A percentile compares a stretch with the other conserved stretches of the same genome.
These are phyloP conservation scores for Leptodontidium sp. DNA, from an alignment of 2,329 filamentous ascomycete species.

Conservation along the genomic window DNA sequence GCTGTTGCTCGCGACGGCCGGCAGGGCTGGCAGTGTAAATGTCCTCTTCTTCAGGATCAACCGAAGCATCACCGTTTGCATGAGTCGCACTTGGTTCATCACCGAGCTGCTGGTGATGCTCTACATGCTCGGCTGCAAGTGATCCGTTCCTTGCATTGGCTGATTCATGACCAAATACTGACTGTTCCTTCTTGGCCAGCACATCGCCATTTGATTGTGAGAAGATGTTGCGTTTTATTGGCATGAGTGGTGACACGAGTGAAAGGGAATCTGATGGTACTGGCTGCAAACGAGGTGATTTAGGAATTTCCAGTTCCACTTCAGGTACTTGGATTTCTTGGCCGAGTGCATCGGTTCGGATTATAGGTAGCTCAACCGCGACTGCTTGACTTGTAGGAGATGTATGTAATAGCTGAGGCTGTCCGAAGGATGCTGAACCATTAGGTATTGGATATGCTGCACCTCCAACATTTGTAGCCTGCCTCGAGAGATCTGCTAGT, in stretches of 20 bases:
- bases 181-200: not conserved
- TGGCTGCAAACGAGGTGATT: conserved; percentile 38
- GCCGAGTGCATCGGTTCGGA: conserved; percentile 6
- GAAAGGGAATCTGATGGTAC: conserved; percentile 42
- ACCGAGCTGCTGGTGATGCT: not conserved
- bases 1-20: conserved; percentile 8
- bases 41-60: conserved; percentile 20
- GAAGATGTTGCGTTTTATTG: conserved; percentile 24
- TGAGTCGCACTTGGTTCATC: not conserved
- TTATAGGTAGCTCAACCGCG: conserved; percentile 6
- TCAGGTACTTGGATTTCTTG: conserved; percentile 1
- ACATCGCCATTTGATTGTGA: not conserved
- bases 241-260: conserved; percentile 41
- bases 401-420: not conserved
- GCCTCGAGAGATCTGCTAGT: conserved; percentile 36
- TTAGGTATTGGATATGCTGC: conserved; percentile 26
- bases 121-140: not conserved
- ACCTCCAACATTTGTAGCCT: conserved; percentile 34
- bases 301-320: conserved; percentile 23
- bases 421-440: not conserved
- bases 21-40: conserved; percentile 35
- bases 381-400: not conserved
- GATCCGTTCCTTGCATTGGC: not conserved
- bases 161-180: not conserved
- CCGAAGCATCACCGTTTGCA: not conserved